Evolutionary conservation across 345 rosid genomes (phyloP).

Genomic region (Sisymbrium altissimum): DNA sequence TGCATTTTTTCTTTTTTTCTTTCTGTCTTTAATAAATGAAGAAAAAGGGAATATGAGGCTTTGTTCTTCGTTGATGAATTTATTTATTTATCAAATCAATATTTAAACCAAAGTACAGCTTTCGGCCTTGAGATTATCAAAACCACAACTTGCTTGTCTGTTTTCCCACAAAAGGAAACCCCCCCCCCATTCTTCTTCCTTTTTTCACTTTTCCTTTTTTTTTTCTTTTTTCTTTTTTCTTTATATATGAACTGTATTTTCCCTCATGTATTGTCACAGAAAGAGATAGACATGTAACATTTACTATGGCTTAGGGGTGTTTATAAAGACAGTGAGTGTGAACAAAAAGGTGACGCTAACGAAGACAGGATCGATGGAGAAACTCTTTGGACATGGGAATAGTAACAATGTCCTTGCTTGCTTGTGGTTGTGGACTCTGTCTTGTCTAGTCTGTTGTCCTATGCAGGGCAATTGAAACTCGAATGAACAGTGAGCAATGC

Average conservation of each 20-base stretch:
- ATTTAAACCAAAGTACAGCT: constrained; percentile 19
- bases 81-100: background rate
- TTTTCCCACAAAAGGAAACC: constrained; percentile 28
- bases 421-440: constrained; percentile 15
- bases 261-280: background rate
- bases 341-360: background rate
- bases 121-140: constrained; percentile 32
- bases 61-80: constrained; percentile 1
- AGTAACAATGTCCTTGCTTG: constrained; percentile 10
- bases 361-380: constrained; percentile 7
- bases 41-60: background rate
- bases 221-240: background rate
- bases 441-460: constrained; percentile 27
- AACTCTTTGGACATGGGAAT: constrained; percentile 14
- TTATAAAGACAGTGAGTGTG: background rate
- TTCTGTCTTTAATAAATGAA: background rate
- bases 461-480: background rate
- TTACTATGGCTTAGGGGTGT: background rate
- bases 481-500: background rate
- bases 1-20: background rate
- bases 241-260: background rate
- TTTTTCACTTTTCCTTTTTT: background rate
- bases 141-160: constrained; percentile 29
- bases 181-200: background rate
- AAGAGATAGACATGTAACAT: background rate